Conservation (phyloP, 108 stramenopile genomes). For the Pseudonitzschia multiseries region DNA sequence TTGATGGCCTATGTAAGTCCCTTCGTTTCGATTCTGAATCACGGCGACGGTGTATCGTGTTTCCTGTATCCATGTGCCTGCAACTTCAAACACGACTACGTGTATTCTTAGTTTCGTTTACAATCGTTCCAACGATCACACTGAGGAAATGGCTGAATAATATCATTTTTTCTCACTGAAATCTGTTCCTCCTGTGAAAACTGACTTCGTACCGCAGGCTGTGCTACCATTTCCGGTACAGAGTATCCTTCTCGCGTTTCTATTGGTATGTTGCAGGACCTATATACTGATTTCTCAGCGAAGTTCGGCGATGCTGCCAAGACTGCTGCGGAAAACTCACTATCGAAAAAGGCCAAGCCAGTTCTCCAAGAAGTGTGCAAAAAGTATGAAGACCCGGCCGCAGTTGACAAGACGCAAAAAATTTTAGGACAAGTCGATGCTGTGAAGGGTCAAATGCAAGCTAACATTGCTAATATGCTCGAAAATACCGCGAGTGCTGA, state of each 20-base stretch:
- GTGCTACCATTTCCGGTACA: conserved; percentile 81
- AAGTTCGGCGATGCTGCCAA: conserved; percentile 70
- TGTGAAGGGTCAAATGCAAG: conserved; percentile 85
- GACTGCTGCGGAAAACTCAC: conserved; percentile 67
- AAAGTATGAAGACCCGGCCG: conserved; percentile 82
- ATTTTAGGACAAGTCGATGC: conserved; percentile 79
- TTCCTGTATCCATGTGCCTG: too few species aligned
- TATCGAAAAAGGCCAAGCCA: conserved; percentile 79
- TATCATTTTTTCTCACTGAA: too few species aligned
- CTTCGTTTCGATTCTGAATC: too few species aligned
- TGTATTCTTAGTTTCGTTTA: too few species aligned
- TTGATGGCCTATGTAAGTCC: conserved; percentile 87
- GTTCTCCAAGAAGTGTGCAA: conserved; percentile 56
- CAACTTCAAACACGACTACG: too few species aligned
- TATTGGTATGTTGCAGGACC: conserved; percentile 72
- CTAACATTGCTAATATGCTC: conserved; percentile 85
- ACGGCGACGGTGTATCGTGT: too few species aligned
- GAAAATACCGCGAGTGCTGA: conserved; percentile 88
- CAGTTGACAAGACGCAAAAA: conserved; percentile 82
- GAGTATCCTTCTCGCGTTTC: conserved; percentile 84
- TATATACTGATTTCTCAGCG: conserved; percentile 66
- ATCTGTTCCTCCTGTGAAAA: too few species aligned
- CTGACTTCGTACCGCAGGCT: conserved; percentile 54
- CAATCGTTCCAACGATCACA: too few species aligned
- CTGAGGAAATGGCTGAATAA: too few species aligned